phyloP scores from a whole-genome alignment of 2,329 filamentous ascomycete species.

The Taxawa tesnikishii region DNA sequence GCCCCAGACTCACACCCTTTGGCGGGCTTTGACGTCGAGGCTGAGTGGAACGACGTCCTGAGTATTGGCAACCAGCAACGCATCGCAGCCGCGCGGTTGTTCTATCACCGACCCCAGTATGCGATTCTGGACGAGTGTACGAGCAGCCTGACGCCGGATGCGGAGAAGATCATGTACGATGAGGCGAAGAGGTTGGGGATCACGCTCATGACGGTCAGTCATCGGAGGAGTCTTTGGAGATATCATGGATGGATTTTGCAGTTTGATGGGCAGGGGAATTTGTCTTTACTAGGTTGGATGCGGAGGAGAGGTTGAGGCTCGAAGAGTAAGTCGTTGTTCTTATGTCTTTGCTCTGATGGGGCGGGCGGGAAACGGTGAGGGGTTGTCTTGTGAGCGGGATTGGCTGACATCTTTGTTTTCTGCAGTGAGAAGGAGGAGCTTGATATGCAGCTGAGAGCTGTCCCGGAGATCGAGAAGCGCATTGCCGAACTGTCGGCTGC shows the following conservation, averaged over 20 bases:
- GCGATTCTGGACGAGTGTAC: conserved; percentile 97
- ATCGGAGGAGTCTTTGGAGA: conserved; percentile 85
- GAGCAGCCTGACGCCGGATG: conserved; percentile 84
- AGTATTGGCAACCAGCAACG: conserved; percentile 90
- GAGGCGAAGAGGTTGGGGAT: conserved; percentile 84
- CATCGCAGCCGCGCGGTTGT: conserved; percentile 88
- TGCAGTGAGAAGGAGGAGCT: conserved; percentile 78
- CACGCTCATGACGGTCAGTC: conserved; percentile 93
- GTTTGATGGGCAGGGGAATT: conserved; percentile 93
- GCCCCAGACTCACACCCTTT: conserved; percentile 1
- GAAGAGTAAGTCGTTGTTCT: conserved; percentile 65
- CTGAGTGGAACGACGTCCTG: conserved; percentile 91
- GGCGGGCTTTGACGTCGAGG: conserved; percentile 76
- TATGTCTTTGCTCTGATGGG: too few relatives aligned
- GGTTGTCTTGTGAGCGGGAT: background rate
- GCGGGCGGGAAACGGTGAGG: too few relatives aligned
- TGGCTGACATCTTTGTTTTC: conserved; percentile 4
- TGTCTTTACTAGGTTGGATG: conserved; percentile 81
- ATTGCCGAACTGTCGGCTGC: conserved; percentile 54
- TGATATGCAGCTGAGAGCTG: conserved; percentile 69
- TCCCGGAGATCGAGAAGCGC: conserved; percentile 77
- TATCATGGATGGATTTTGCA: conserved; percentile 92
- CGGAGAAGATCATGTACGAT: conserved; percentile 94
- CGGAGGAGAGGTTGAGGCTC: conserved; percentile 68
- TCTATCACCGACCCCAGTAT: conserved; percentile 86